Conservation (phyloP, 2,329 filamentous ascomycete species). For the Paecilomyces sp. region DNA sequence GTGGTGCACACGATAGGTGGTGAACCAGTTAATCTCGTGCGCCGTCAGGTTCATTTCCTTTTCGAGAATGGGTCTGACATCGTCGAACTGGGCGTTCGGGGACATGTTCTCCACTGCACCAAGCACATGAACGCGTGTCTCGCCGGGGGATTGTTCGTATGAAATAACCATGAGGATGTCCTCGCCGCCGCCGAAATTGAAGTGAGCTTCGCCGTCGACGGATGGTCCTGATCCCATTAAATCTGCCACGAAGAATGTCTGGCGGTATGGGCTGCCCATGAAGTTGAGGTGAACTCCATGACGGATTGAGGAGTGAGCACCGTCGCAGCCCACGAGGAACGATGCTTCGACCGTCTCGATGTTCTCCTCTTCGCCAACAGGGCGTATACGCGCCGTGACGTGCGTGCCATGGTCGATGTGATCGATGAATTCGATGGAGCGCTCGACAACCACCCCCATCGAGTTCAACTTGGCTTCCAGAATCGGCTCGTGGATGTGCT, state of each 20-base stretch:
- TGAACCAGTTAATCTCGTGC: slow-evolving; percentile 31
- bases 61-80: slow-evolving; percentile 17
- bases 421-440: slow-evolving; percentile 16
- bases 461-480: slow-evolving; percentile 19
- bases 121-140: slow-evolving; percentile 15
- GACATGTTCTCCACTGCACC: slow-evolving; percentile 16
- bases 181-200: slow-evolving; percentile 24
- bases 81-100: slow-evolving; percentile 21
- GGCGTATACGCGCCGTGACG: slow-evolving; percentile 14
- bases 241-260: slow-evolving; percentile 41
- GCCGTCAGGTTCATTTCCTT: slow-evolving; percentile 16
- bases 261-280: slow-evolving; percentile 36
- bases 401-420: slow-evolving; percentile 15
- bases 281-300: slow-evolving; percentile 32
- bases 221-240: slow-evolving; percentile 23
- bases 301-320: slow-evolving; percentile 44
- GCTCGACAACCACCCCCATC: slow-evolving; percentile 20
- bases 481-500: slow-evolving; percentile 22
- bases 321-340: slow-evolving; percentile 49
- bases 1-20: slow-evolving; percentile 41
- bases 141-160: slow-evolving; percentile 11
- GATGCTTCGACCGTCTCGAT: slow-evolving; percentile 22
- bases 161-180: slow-evolving; percentile 31
- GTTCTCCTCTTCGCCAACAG: slow-evolving; percentile 5
- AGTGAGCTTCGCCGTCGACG: slow-evolving; percentile 24